Evolutionary conservation across 2,329 filamentous ascomycete species (phyloP).

Genomic region (Alternaria sp.): DNA sequence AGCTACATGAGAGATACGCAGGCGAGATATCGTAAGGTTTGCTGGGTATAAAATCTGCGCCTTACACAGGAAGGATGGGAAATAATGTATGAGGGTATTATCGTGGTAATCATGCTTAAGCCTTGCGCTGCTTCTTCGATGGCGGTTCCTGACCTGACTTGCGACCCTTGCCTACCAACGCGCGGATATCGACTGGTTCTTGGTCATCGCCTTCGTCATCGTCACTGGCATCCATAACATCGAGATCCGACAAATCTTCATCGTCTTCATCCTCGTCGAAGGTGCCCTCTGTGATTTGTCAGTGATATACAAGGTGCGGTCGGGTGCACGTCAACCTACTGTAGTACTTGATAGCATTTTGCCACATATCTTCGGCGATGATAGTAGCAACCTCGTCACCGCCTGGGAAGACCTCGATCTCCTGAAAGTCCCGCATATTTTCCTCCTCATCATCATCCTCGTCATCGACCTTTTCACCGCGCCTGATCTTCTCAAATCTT

Average conservation of each 20-base stretch:
- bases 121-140: conserved; percentile 54
- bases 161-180: conserved; percentile 58
- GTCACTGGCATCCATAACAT: conserved; percentile 60
- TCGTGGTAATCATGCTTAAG: conserved; percentile 20
- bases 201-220: conserved; percentile 63
- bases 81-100: background rate
- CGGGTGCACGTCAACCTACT: conserved; percentile 65
- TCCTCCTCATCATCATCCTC: conserved; percentile 58
- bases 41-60: conserved; percentile 14
- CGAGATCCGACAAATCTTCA: conserved; percentile 70
- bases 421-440: conserved; percentile 70
- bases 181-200: conserved; percentile 59
- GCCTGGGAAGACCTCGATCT: conserved; percentile 85
- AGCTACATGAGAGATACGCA: background rate
- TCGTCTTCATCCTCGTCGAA: conserved; percentile 64
- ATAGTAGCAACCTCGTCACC: conserved; percentile 83
- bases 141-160: conserved; percentile 47
- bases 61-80: background rate
- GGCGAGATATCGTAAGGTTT: background rate
- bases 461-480: conserved; percentile 51
- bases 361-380: conserved; percentile 88
- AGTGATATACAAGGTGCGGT: conserved; percentile 35
- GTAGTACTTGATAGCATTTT: conserved; percentile 88
- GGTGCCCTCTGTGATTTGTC: conserved; percentile 54
- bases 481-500: conserved; percentile 58